Percentiles rank a stretch among this genome's conserved stretches.
phyloP scores from a whole-genome alignment of 139 green algal species.

The Prasinococcaceae sp. region DNA sequence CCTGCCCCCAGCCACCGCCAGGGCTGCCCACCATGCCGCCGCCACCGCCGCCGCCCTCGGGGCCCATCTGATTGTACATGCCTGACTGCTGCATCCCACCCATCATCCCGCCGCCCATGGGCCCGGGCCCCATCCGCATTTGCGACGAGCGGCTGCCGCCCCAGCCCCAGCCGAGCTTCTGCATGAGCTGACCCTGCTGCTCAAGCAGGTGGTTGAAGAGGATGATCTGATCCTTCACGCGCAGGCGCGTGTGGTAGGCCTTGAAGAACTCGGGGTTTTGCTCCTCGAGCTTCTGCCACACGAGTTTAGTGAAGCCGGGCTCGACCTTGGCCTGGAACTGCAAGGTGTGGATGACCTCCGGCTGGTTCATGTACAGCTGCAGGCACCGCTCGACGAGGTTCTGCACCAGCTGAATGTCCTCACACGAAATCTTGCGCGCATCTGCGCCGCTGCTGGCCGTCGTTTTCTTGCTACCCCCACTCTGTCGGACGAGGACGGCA shows the following conservation, averaged over 20 bases:
- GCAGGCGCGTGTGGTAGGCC: slow-evolving; percentile 68
- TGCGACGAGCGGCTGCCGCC: too few relatives aligned
- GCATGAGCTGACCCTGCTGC: too few relatives aligned
- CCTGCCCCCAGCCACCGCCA: too few relatives aligned
- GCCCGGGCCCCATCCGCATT: too few relatives aligned
- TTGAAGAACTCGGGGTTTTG: slow-evolving; percentile 82
- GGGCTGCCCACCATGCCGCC: too few relatives aligned
- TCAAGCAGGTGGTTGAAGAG: slow-evolving; percentile 87
- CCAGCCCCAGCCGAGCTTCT: too few relatives aligned
- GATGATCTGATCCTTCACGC: slow-evolving; percentile 76
- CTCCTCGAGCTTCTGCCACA: slow-evolving; percentile 89
- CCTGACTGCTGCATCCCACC: too few relatives aligned
- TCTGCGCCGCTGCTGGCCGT: slow-evolving; percentile 2
- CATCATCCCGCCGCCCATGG: too few relatives aligned
- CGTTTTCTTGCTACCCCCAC: too few relatives aligned
- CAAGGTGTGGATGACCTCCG: slow-evolving; percentile 60
- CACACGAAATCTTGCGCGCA: slow-evolving; percentile 37
- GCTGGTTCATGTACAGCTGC: slow-evolving; percentile 77
- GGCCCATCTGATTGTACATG: too few relatives aligned
- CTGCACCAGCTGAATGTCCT: slow-evolving; percentile 60
- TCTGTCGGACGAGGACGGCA: too few relatives aligned
- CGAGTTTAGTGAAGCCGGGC: slow-evolving; percentile 69
- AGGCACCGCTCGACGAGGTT: slow-evolving; percentile 77
- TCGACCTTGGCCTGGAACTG: slow-evolving; percentile 54
- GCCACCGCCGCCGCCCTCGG: too few relatives aligned